These are phyloP conservation scores for Secale cereale DNA, from an alignment of 176 grass and related monocot species.

Conservation along the genomic window DNA sequence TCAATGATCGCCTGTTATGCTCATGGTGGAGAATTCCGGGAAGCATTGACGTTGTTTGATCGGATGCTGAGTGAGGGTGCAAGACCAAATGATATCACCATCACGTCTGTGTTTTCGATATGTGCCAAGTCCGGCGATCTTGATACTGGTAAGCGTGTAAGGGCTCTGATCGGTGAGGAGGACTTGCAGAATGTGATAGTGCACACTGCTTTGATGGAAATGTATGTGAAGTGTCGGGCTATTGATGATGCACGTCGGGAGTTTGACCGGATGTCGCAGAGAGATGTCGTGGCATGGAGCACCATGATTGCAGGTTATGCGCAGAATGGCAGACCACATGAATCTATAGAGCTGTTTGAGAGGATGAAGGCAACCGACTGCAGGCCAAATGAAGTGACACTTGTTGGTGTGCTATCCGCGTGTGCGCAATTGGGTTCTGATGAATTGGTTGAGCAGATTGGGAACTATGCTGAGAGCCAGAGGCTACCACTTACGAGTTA, in stretches of 20 bases:
- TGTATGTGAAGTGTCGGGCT: constrained; percentile 71
- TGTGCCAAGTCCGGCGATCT: constrained; percentile 76
- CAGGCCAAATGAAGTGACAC: constrained; percentile 76
- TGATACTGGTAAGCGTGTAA: constrained; percentile 36
- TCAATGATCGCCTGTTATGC: constrained; percentile 83
- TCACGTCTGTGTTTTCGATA: constrained; percentile 62
- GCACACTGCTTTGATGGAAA: constrained; percentile 74
- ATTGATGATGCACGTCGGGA: constrained; percentile 69
- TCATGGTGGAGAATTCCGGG: constrained; percentile 38
- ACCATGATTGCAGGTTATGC: constrained; percentile 84
- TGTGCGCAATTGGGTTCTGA: constrained; percentile 64
- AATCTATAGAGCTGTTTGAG: constrained; percentile 74
- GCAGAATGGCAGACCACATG: constrained; percentile 63
- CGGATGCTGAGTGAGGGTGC: constrained; percentile 58
- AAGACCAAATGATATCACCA: constrained; percentile 61
- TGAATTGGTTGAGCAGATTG: constrained; percentile 62
- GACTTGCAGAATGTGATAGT: constrained; percentile 66
- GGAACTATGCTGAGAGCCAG: constrained; percentile 57
- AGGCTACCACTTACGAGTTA: constrained; percentile 47
- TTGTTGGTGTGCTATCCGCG: constrained; percentile 73
- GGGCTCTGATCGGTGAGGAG: constrained; percentile 36
- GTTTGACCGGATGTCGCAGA: constrained; percentile 59
- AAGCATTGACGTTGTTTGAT: constrained; percentile 67
- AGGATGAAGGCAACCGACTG: constrained; percentile 65
- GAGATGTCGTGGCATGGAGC: constrained; percentile 85